A percentile compares a stretch with the other conserved stretches of the same genome.
phyloP scores from a whole-genome alignment of 331 rosid species.

The Quercus phellos region DNA sequence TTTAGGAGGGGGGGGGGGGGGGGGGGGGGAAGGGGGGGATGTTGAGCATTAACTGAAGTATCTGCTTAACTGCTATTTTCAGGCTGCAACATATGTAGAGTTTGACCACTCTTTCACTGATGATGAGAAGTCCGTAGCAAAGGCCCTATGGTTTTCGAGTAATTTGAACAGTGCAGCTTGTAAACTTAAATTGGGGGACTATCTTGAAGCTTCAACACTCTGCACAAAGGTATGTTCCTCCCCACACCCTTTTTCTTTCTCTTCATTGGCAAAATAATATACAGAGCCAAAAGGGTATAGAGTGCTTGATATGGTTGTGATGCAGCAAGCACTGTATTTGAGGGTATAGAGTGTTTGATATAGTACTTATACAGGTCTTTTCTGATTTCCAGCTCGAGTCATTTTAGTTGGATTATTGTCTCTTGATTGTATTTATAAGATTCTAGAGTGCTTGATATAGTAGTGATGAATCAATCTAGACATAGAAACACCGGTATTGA shows the following conservation, averaged over 20 bases:
- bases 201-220: conserved; percentile 40
- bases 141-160: conserved; percentile 44
- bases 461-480: background rate
- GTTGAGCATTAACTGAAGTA: background rate
- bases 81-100: conserved; percentile 56
- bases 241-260: background rate
- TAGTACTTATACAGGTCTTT: too few relatives aligned
- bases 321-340: too few relatives aligned
- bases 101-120: conserved; percentile 55
- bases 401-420: too few relatives aligned
- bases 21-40: too few relatives aligned
- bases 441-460: background rate
- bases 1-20: background rate
- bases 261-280: background rate
- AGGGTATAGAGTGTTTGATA: background rate
- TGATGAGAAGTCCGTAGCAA: conserved; percentile 37
- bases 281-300: background rate
- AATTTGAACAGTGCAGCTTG: conserved; percentile 67
- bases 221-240: conserved; percentile 49
- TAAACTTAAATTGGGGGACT: conserved; percentile 56
- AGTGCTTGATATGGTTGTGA: background rate
- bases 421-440: background rate
- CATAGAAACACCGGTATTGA: background rate
- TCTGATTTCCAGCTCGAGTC: too few relatives aligned
- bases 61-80: conserved; percentile 15